These are phyloP conservation scores for Chalciporus piperatus DNA, from an alignment of 768 basidiomycete species.

Conservation along the genomic window DNA sequence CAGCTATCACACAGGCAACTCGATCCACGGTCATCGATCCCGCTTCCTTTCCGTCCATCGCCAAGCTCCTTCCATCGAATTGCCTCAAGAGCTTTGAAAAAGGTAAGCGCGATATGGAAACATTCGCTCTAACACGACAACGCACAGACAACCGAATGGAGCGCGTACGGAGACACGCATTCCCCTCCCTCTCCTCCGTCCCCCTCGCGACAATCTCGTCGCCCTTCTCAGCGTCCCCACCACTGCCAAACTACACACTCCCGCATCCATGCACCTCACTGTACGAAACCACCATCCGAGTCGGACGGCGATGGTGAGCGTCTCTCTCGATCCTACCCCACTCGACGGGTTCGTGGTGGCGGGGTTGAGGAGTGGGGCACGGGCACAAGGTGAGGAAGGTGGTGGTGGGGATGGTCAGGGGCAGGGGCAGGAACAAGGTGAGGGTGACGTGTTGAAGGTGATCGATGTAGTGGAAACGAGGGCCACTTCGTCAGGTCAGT, in stretches of 20 bases:
- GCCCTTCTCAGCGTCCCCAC: conserved; percentile 66
- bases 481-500: too few relatives aligned
- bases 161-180: conserved; percentile 47
- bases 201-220: conserved; percentile 60
- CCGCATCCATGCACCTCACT: conserved; percentile 51
- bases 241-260: conserved; percentile 59
- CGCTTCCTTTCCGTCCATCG: too few relatives aligned
- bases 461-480: too few relatives aligned
- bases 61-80: too few relatives aligned
- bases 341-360: conserved; percentile 79
- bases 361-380: conserved; percentile 58
- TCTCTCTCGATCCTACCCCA: conserved; percentile 68
- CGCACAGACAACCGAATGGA: conserved; percentile 34
- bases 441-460: conserved; percentile 43
- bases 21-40: too few relatives aligned
- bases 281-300: conserved; percentile 64
- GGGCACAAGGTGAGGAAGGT: conserved; percentile 25
- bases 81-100: too few relatives aligned
- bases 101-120: too few relatives aligned
- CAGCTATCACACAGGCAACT: too few relatives aligned
- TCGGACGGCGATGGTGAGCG: conserved; percentile 64
- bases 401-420: conserved; percentile 10
- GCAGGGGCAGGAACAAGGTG: conserved; percentile 31
- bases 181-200: conserved; percentile 58
- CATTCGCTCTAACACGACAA: not conserved